Percentiles rank a stretch among this genome's conserved stretches.
Evolutionary conservation across 1,139 yeast genomes (phyloP).

Genomic region (Debaryomyces psychrophilus): DNA sequence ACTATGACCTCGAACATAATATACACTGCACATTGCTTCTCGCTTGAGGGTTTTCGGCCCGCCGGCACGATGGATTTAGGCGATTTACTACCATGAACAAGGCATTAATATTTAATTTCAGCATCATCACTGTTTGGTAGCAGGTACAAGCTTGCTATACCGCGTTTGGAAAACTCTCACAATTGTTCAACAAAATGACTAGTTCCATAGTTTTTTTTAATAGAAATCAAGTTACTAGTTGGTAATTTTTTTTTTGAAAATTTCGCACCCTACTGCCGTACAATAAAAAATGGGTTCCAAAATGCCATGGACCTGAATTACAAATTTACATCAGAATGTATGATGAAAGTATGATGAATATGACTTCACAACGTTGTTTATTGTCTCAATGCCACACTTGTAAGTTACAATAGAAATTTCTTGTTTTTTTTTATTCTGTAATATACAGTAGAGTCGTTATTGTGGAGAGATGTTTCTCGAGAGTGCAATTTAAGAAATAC

Average conservation of each 20-base stretch:
- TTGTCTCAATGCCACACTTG: not conserved
- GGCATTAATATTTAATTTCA: not conserved
- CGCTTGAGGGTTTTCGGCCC: slow-evolving; percentile 1
- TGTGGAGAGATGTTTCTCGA: slow-evolving; percentile 1
- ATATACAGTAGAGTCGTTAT: slow-evolving; percentile 2
- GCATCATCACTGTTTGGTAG: not conserved
- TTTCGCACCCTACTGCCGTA: slow-evolving; percentile 6
- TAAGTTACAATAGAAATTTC: not conserved
- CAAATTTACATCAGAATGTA: not conserved
- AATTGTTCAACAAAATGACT: not conserved
- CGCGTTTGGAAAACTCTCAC: not conserved
- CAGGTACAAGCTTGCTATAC: not conserved
- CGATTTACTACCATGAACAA: not conserved
- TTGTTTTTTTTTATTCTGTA: not conserved
- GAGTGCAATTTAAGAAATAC: not conserved
- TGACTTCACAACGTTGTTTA: not conserved
- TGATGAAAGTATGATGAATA: not conserved
- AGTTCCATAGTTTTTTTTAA: not conserved
- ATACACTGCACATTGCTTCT: slow-evolving; percentile 1
- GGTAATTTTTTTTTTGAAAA: not conserved
- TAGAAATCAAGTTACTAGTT: not conserved
- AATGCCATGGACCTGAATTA: not conserved
- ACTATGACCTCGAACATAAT: not conserved
- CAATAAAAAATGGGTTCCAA: not conserved
- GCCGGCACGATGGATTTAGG: not conserved